Evolutionary conservation across 371 early-diverging fungal genomes (phyloP).

Genomic region (Rhizomucor miehei): DNA sequence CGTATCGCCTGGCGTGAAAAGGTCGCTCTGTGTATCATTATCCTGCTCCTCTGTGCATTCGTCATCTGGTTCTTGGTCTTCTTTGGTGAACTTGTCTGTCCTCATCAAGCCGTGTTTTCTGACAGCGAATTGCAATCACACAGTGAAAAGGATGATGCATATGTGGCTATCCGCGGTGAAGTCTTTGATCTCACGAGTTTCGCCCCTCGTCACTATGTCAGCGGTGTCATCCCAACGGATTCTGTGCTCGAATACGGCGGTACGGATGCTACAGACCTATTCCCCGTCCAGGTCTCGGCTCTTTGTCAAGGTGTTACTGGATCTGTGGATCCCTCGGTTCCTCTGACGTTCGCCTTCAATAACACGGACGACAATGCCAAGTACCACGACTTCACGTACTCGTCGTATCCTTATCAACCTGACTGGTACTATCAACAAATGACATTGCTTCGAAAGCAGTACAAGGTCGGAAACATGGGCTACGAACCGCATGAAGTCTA

Average conservation of each 20-base stretch:
- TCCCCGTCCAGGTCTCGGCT: constrained; percentile 74
- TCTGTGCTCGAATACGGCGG: constrained; percentile 64
- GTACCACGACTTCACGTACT: constrained; percentile 48
- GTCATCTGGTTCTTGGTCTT: constrained; percentile 91
- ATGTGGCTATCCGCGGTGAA: constrained; percentile 71
- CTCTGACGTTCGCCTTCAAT: constrained; percentile 35
- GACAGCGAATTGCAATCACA: constrained; percentile 52
- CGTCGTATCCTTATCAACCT: constrained; percentile 29
- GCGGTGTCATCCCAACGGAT: constrained; percentile 46
- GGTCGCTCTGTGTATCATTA: constrained; percentile 86
- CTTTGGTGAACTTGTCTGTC: constrained; percentile 86
- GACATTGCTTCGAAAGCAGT: constrained; percentile 34
- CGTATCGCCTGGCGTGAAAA: constrained; percentile 97
- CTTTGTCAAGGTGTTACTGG: constrained; percentile 35
- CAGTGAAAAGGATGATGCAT: constrained; percentile 36
- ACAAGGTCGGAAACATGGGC: constrained; percentile 42
- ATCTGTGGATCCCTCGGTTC: constrained; percentile 29
- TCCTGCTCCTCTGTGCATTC: constrained; percentile 73
- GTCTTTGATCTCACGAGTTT: constrained; percentile 68
- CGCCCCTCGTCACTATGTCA: constrained; percentile 55
- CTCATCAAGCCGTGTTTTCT: constrained; percentile 72
- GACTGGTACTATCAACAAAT: constrained; percentile 51
- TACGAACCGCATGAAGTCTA: constrained; percentile 30
- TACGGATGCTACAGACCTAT: constrained; percentile 60
- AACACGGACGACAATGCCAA: constrained; percentile 39